A percentile compares a stretch with the other conserved stretches of the same genome.
Evolutionary conservation across 371 early-diverging fungal species (phyloP).

Genomic region (Rhizopus delemar): DNA sequence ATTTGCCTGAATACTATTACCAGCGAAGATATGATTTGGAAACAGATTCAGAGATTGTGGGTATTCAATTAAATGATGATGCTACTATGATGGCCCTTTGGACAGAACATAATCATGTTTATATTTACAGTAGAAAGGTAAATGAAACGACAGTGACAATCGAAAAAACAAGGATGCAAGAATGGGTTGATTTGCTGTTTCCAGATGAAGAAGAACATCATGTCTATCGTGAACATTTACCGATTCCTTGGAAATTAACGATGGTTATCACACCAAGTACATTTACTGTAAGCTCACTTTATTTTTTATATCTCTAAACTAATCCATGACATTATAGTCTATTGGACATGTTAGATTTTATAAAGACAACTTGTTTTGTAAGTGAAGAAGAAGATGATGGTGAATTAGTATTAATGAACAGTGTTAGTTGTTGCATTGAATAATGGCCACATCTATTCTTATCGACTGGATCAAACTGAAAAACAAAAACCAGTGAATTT

Average conservation of each 20-base stretch:
- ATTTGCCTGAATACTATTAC: constrained; percentile 31
- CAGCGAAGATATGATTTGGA: constrained; percentile 29
- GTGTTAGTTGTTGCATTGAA: constrained; percentile 28
- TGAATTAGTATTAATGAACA: neutral
- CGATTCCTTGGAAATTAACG: constrained; percentile 18
- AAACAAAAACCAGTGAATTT: constrained; percentile 23
- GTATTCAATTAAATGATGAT: constrained; percentile 29
- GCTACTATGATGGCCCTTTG: constrained; percentile 38
- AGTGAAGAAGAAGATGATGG: neutral
- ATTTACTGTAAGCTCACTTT: constrained; percentile 13
- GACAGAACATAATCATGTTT: constrained; percentile 37
- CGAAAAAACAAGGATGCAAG: constrained; percentile 2
- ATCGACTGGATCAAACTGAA: constrained; percentile 28
- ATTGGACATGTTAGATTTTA: constrained; percentile 22
- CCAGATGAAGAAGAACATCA: constrained; percentile 18
- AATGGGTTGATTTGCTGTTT: constrained; percentile 17
- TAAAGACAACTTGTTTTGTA: constrained; percentile 16
- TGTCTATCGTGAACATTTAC: constrained; percentile 10
- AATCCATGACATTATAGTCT: constrained; percentile 2
- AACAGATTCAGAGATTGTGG: constrained; percentile 28
- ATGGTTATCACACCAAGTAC: constrained; percentile 22
- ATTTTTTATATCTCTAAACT: neutral
- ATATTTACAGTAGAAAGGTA: constrained; percentile 29
- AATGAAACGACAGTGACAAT: neutral
- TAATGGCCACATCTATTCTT: constrained; percentile 31